Evolutionary conservation across 1,284 basidiomycete species (phyloP).

Genomic region (Leccinum cinnamomeum): DNA sequence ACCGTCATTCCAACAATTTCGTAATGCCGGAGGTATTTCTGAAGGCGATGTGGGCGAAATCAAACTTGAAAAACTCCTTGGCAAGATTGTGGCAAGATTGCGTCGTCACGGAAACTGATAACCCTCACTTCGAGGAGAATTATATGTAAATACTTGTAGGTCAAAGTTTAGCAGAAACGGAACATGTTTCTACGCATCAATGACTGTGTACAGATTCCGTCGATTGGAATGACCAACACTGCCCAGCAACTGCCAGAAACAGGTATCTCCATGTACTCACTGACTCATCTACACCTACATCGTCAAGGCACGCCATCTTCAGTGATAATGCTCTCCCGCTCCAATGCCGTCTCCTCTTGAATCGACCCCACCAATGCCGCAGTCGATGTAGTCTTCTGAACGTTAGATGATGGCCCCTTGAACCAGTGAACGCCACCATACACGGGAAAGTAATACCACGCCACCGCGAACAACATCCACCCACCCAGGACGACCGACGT

Average conservation of each 20-base stretch:
- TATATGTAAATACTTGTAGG: too few species aligned
- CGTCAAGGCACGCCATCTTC: not conserved
- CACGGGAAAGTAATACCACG: not conserved
- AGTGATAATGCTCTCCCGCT: not conserved
- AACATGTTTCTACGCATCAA: not conserved
- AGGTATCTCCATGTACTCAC: not conserved
- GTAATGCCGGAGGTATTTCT: too few species aligned
- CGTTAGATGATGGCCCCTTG: not conserved
- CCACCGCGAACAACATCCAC: not conserved
- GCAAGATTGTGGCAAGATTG: too few species aligned
- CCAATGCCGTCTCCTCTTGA: not conserved
- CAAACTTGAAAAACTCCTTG: too few species aligned
- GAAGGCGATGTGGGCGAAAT: too few species aligned
- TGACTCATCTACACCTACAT: not conserved
- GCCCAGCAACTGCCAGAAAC: not conserved
- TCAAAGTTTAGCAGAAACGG: not conserved
- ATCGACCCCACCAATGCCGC: not conserved
- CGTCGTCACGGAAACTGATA: not conserved
- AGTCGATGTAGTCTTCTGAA: not conserved
- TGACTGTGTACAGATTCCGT: not conserved
- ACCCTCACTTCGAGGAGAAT: too few species aligned
- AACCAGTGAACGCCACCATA: not conserved
- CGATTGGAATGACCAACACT: not conserved
- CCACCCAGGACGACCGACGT: not conserved
- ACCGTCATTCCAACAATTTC: not conserved